These are phyloP conservation scores for Chaetomium tenue DNA, from an alignment of 495 filamentous ascomycete species.

Conservation along the genomic window DNA sequence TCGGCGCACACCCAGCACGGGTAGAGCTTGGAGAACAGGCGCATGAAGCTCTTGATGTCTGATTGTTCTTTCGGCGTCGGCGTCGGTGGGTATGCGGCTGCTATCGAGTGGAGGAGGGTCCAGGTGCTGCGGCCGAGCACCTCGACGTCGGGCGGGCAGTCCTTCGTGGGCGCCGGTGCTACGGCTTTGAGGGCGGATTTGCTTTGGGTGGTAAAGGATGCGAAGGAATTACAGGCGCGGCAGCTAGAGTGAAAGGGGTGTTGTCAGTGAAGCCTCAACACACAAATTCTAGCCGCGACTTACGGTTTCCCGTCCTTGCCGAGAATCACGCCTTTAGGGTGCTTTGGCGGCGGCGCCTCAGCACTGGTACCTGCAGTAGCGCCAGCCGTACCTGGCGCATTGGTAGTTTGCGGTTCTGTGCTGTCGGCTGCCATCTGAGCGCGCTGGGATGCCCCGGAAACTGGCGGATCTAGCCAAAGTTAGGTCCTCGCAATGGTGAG, in stretches of 20 bases:
- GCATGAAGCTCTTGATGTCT: conserved; percentile 76
- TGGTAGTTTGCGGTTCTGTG: conserved; percentile 29
- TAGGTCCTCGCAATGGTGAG: background rate
- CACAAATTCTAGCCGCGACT: conserved; percentile 33
- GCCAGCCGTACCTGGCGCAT: conserved; percentile 5
- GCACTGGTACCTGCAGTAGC: conserved; percentile 15
- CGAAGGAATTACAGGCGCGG: conserved; percentile 82
- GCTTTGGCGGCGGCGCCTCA: conserved; percentile 37
- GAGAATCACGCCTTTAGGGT: conserved; percentile 78
- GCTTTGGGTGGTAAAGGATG: conserved; percentile 55
- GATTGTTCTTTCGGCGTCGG: conserved; percentile 65
- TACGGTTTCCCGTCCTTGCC: conserved; percentile 97
- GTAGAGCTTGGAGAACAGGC: conserved; percentile 77
- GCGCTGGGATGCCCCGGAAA: background rate
- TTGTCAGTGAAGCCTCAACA: background rate
- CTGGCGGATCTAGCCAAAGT: background rate
- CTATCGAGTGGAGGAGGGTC: conserved; percentile 90
- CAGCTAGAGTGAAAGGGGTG: conserved; percentile 58
- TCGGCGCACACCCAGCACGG: conserved; percentile 94
- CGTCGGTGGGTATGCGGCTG: conserved; percentile 73
- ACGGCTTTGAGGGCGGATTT: conserved; percentile 59
- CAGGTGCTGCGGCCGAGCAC: conserved; percentile 79
- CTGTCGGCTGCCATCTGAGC: conserved; percentile 37
- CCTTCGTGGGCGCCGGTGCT: conserved; percentile 41
- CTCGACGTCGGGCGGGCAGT: conserved; percentile 82